Percentiles rank a stretch among this genome's conserved stretches.
Conservation (phyloP, 2,329 filamentous ascomycete species). For the Chaetomium sp. region DNA sequence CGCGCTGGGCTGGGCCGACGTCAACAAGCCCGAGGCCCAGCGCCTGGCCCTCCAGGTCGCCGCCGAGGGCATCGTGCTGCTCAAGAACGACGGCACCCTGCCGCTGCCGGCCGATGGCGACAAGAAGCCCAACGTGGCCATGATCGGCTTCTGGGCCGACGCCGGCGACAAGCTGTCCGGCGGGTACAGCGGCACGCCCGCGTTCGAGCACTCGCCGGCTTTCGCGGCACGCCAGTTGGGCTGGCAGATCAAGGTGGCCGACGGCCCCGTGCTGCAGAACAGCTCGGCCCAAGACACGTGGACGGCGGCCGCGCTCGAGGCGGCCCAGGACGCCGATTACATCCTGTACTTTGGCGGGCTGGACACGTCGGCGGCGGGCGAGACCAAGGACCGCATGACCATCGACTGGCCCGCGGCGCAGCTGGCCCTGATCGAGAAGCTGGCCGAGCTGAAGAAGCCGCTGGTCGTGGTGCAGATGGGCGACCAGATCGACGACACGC, state of each 20-base stretch:
- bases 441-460: slow-evolving; percentile 50
- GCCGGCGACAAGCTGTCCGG: slow-evolving; percentile 59
- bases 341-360: slow-evolving; percentile 59
- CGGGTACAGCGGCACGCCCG: slow-evolving; percentile 58
- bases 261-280: slow-evolving; percentile 37
- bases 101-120: slow-evolving; percentile 52
- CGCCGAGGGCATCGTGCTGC: slow-evolving; percentile 48
- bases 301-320: slow-evolving; percentile 42
- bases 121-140: slow-evolving; percentile 48
- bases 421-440: slow-evolving; percentile 50
- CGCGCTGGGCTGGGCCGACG: slow-evolving; percentile 55
- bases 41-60: slow-evolving; percentile 58
- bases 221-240: slow-evolving; percentile 52
- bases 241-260: slow-evolving; percentile 48
- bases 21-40: slow-evolving; percentile 56
- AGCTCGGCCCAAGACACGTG: slow-evolving; percentile 38
- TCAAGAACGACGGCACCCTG: slow-evolving; percentile 57
- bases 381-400: slow-evolving; percentile 52
- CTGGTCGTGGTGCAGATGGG: slow-evolving; percentile 55
- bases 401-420: slow-evolving; percentile 57
- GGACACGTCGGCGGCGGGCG: slow-evolving; percentile 54
- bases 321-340: slow-evolving; percentile 50
- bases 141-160: slow-evolving; percentile 61
- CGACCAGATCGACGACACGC: slow-evolving; percentile 52
- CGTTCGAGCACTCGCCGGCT: slow-evolving; percentile 56